Evolutionary conservation across 257 asterid genomes (phyloP), one percentile per base, ranked within the genome.

Genomic region (Penstemon newberryi): DNA sequence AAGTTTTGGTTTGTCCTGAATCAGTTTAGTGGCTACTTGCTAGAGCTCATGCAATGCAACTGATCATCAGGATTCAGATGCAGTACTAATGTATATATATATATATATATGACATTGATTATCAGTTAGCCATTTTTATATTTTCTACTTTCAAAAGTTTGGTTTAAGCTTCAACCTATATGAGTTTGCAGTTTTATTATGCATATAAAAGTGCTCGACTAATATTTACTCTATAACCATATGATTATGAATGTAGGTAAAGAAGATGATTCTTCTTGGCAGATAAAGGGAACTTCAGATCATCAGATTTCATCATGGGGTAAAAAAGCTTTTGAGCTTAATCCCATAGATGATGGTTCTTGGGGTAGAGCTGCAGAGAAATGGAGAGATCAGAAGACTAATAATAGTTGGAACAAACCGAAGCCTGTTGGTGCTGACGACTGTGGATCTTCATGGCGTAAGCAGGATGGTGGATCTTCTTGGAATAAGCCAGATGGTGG

Each of bases 301-400:
- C 83, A 79, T 75, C 83, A 79, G 68, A 80, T 70, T 77, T 58
- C 89, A 62, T 77, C 90, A 44, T 91, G 97, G 97, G 93, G 91
- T 75, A 86, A 86, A 63, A 85, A 83, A 77, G 74, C 83, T 18
- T 77, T 63, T 54, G 83, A 78, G 63, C 65, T 85, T 63, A 73
- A 55, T 71, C 67, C 56, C 3, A 69, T 75, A 70, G 75, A 71
- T 69, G 83, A 73, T 75, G 33, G 33, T 25, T 71, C 83, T 67
- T 84, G 95, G 95, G 87, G 91, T 41, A 77, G 25, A 79, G 85
- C 88, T 68, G 80, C 78, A 3, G 80, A 73, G 49, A 75, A 76
- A 60, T 68, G 70, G 83, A 73, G 69, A 38, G 68, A 59, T 41
- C 52, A 60, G 8, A 63, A 60, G 49, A 77, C 68, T 59, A 58